Conservation (phyloP, 768 basidiomycete species). For the Hebeloma cylindrosporum region DNA sequence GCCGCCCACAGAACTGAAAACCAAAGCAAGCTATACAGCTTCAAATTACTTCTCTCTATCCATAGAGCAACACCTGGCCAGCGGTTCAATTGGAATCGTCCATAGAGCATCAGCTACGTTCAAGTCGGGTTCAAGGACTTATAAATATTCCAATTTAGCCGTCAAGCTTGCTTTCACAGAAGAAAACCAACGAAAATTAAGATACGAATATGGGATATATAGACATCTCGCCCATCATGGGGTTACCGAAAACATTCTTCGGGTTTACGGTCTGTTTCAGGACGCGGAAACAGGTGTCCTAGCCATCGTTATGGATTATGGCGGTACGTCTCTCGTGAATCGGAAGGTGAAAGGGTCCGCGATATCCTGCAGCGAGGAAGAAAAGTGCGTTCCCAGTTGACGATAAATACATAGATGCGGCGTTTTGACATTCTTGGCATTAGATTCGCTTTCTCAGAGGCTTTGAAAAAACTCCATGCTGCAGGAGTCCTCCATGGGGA, state of each 20-base stretch:
- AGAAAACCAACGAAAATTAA: neutral
- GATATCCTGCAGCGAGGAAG: too few relatives aligned
- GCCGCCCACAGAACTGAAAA: neutral
- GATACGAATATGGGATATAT: constrained; percentile 5
- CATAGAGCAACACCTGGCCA: constrained; percentile 4
- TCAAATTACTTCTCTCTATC: neutral
- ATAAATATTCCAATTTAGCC: neutral
- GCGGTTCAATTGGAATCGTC: constrained; percentile 13
- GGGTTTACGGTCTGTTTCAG: constrained; percentile 4
- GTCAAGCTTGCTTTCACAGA: constrained; percentile 8
- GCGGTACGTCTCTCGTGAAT: too few relatives aligned
- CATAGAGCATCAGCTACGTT: constrained; percentile 6
- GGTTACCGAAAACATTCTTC: neutral
- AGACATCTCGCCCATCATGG: neutral
- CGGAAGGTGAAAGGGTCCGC: too few relatives aligned
- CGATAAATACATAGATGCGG: too few relatives aligned
- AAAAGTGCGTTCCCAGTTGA: too few relatives aligned
- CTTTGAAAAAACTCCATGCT: too few relatives aligned
- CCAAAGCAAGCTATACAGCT: neutral
- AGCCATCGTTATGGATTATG: constrained; percentile 3
- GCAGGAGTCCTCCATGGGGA: too few relatives aligned
- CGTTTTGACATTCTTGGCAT: too few relatives aligned
- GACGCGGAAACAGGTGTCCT: constrained; percentile 4
- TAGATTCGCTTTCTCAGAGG: too few relatives aligned
- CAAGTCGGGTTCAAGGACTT: neutral